These are phyloP conservation scores for Porpolomopsis calyptriformis DNA, from an alignment of 768 basidiomycete genomes.

Conservation along the genomic window DNA sequence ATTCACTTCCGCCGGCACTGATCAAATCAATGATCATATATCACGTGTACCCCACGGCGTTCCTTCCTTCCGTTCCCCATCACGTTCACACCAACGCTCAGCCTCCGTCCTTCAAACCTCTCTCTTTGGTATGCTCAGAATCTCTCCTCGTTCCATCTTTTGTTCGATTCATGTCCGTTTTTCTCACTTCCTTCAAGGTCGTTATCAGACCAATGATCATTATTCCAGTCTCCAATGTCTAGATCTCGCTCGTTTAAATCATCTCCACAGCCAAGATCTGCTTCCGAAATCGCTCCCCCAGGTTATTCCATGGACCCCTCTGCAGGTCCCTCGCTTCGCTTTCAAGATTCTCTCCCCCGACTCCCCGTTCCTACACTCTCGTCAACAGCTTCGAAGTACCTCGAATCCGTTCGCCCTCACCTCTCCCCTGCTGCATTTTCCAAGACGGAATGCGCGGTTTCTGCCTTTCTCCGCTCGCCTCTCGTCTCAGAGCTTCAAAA, in stretches of 20 bases:
- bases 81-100: no score
- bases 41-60: no score
- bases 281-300: not conserved
- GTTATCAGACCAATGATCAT: not conserved
- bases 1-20: no score
- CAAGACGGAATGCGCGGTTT: constrained; percentile 47
- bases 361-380: constrained; percentile 79
- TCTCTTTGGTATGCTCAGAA: constrained; percentile 2
- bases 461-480: constrained; percentile 59
- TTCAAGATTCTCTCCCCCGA: constrained; percentile 57
- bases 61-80: no score
- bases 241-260: constrained; percentile 4
- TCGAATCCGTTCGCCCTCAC: constrained; percentile 73
- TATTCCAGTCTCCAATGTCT: not conserved
- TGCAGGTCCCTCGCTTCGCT: constrained; percentile 62
- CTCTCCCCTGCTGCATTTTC: constrained; percentile 53
- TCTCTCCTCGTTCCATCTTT: not conserved
- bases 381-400: constrained; percentile 81
- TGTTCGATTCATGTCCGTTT: not conserved
- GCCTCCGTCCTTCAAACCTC: no score
- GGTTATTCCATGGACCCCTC: constrained; percentile 33
- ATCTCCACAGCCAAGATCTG: not conserved
- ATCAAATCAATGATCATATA: no score
- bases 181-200: not conserved
- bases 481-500: constrained; percentile 64